A percentile compares a stretch with the other conserved stretches of the same genome.
Evolutionary conservation across 495 filamentous ascomycete genomes (phyloP).

Genomic region (Immersiella caudata): DNA sequence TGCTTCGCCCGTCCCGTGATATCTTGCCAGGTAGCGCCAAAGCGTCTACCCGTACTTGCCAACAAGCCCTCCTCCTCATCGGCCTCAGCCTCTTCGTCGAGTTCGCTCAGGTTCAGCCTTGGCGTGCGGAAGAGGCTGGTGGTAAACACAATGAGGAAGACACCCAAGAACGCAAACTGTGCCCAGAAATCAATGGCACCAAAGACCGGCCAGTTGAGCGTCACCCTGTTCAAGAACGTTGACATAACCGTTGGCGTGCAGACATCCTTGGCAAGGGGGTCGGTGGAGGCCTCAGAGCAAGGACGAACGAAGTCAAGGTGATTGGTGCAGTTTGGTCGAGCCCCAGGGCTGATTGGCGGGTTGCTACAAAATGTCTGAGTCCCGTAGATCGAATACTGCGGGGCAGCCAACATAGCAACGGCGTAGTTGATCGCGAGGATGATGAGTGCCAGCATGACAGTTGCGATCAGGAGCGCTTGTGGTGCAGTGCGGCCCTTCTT

Average conservation of each 20-base stretch:
- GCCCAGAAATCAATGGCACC: conserved; percentile 94
- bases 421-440: conserved; percentile 89
- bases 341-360: conserved; percentile 53
- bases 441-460: conserved; percentile 86
- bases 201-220: conserved; percentile 95
- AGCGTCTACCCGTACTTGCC: conserved; percentile 74
- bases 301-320: conserved; percentile 69
- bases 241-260: conserved; percentile 90
- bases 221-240: conserved; percentile 90
- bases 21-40: conserved; percentile 87
- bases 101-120: conserved; percentile 67
- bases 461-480: conserved; percentile 89
- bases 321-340: conserved; percentile 79
- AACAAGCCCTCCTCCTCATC: conserved; percentile 93
- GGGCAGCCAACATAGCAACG: conserved; percentile 86
- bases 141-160: conserved; percentile 78
- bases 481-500: conserved; percentile 85
- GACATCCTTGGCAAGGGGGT: conserved; percentile 65
- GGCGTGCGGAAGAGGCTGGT: conserved; percentile 79
- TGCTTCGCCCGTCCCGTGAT: conserved; percentile 59
- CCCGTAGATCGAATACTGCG: conserved; percentile 92
- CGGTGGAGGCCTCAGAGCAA: conserved; percentile 74
- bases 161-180: conserved; percentile 84
- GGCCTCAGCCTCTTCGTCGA: conserved; percentile 89
- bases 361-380: conserved; percentile 91